These are phyloP conservation scores for Aspergillus coremiiformis DNA, from an alignment of 495 filamentous ascomycete genomes.

Conservation along the genomic window DNA sequence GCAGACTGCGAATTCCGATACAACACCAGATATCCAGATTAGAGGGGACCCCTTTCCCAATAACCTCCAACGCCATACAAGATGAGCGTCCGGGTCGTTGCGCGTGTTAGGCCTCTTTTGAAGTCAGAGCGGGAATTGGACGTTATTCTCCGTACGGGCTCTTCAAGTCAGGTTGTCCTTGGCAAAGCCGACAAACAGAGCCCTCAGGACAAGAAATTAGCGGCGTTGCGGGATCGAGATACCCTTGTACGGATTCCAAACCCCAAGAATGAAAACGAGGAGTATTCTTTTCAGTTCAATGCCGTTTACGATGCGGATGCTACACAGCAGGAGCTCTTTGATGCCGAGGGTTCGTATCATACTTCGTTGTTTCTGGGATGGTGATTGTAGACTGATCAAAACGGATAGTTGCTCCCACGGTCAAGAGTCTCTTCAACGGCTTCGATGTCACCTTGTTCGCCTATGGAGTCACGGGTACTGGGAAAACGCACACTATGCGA, in stretches of 20 bases:
- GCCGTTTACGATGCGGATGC: slow-evolving; percentile 75
- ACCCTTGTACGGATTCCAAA: slow-evolving; percentile 86
- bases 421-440: slow-evolving; percentile 90
- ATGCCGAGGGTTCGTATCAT: slow-evolving; percentile 64
- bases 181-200: slow-evolving; percentile 24
- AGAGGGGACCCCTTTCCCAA: not conserved
- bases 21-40: not conserved
- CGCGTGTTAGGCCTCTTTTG: slow-evolving; percentile 79
- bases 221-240: slow-evolving; percentile 45
- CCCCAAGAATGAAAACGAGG: slow-evolving; percentile 84
- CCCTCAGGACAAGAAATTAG: slow-evolving; percentile 32
- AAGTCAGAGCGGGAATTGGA: slow-evolving; percentile 76
- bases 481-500: slow-evolving; percentile 98
- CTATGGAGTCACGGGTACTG: slow-evolving; percentile 91
- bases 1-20: not conserved
- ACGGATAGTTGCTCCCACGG: slow-evolving; percentile 57
- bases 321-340: slow-evolving; percentile 79
- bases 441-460: slow-evolving; percentile 93
- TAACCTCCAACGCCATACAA: slow-evolving; percentile 5
- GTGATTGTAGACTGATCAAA: slow-evolving; percentile 17
- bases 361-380: not conserved
- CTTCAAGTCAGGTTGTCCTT: slow-evolving; percentile 15
- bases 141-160: slow-evolving; percentile 62
- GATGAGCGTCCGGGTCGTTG: slow-evolving; percentile 74
- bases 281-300: slow-evolving; percentile 93